Percentiles rank a stretch among this genome's conserved stretches.
phyloP scores from a whole-genome alignment of 139 green algal genomes.

The Chloropicon primus region DNA sequence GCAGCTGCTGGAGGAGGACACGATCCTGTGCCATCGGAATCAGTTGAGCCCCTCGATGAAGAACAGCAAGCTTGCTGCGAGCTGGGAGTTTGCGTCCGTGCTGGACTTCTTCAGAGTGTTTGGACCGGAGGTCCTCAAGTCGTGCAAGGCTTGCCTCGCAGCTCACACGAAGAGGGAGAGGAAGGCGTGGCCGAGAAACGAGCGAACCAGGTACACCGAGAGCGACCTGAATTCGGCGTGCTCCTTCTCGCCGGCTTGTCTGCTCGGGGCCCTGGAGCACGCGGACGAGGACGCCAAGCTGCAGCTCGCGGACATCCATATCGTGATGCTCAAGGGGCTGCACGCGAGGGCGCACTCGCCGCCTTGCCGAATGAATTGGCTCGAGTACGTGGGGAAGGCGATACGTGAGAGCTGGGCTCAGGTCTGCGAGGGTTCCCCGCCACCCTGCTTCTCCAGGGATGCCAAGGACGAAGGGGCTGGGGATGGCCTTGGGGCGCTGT shows the following conservation, averaged over 20 bases:
- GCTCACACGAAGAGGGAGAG: not conserved
- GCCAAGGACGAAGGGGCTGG: not conserved
- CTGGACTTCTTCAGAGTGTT: not conserved
- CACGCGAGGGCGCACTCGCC: not conserved
- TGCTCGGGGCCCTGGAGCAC: not conserved
- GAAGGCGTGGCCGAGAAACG: not conserved
- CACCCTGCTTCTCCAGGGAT: too few relatives aligned
- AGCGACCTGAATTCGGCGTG: not conserved
- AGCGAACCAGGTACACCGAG: not conserved
- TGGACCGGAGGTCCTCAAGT: not conserved
- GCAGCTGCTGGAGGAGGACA: not conserved
- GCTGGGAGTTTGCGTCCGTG: not conserved
- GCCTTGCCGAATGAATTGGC: not conserved
- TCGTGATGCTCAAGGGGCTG: not conserved
- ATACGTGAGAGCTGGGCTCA: not conserved
- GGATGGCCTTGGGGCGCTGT: not conserved
- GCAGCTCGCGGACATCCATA: not conserved
- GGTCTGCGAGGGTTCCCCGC: too few relatives aligned
- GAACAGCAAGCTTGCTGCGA: not conserved
- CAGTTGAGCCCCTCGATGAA: not conserved
- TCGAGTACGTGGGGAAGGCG: not conserved
- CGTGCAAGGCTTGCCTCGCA: not conserved
- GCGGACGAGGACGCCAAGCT: not conserved
- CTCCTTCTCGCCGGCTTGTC: not conserved
- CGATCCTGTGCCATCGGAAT: not conserved